These are phyloP conservation scores for barley (Hordeum vulgare) DNA, from an alignment of 176 grass and related monocot species.

Conservation along the genomic window MorexV3_pseudomolecules_assembly NC_058521.1:453946772-453947271, in stretches of 20 bases:
- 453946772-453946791: constrained; percentile 56
- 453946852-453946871: too few relatives aligned
- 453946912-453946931: background rate
- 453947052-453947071: background rate
- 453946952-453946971: constrained; percentile 26
- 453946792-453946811: background rate
- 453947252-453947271: background rate
- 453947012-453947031: background rate
- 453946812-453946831: background rate
- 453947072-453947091: background rate
- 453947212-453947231: background rate
- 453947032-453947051: background rate
- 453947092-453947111: constrained; percentile 49
- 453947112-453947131: constrained; percentile 33
- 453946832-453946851: background rate
- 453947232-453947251: background rate
- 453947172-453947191: background rate
- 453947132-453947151: too few relatives aligned
- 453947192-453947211: background rate
- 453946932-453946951: constrained; percentile 11
- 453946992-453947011: constrained; percentile 21
- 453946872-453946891: constrained; percentile 24
- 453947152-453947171: background rate
- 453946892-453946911: background rate
- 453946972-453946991: background rate